These are phyloP conservation scores for Serpula lacrymans DNA, from an alignment of 768 basidiomycete genomes.

Conservation along the genomic window DNA sequence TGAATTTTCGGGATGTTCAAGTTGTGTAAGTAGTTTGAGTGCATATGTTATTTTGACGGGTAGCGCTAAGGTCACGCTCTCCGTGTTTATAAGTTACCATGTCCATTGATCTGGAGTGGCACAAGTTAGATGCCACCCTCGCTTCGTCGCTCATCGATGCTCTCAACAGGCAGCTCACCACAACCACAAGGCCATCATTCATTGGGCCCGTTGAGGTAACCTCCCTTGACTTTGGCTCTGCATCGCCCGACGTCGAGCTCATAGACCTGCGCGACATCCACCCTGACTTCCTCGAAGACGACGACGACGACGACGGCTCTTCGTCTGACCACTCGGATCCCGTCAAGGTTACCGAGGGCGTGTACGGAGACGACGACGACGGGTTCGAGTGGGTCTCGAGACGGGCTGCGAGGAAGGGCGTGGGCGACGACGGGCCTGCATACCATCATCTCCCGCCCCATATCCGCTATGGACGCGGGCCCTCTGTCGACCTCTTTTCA, in stretches of 20 bases:
- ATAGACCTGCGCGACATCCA: constrained; percentile 93
- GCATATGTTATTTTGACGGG: no score
- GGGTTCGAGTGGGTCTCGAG: constrained; percentile 82
- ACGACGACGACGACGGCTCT: constrained; percentile 50
- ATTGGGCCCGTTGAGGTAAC: constrained; percentile 90
- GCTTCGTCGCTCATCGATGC: constrained; percentile 64
- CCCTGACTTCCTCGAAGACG: constrained; percentile 89
- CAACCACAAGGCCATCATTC: constrained; percentile 80
- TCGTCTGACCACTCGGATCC: constrained; percentile 35
- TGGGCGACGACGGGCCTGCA: constrained; percentile 48
- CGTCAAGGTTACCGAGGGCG: constrained; percentile 48
- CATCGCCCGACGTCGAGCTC: constrained; percentile 81
- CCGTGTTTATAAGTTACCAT: no score
- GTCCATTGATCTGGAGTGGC: constrained; percentile 97
- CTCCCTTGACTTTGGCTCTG: constrained; percentile 83
- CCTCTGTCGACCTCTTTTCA: constrained; percentile 55
- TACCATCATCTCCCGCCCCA: constrained; percentile 75
- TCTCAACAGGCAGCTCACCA: constrained; percentile 76
- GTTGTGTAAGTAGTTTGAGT: no score
- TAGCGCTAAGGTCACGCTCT: no score
- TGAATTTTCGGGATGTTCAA: no score
- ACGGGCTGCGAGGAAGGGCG: constrained; percentile 51
- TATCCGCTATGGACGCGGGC: constrained; percentile 59
- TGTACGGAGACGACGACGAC: constrained; percentile 64
- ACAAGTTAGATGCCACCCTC: constrained; percentile 70